A percentile compares a stretch with the other conserved stretches of the same genome.
These are phyloP conservation scores for Fusarium ramigenum DNA, from an alignment of 2,329 filamentous ascomycete genomes.

Conservation along the genomic window DNA sequence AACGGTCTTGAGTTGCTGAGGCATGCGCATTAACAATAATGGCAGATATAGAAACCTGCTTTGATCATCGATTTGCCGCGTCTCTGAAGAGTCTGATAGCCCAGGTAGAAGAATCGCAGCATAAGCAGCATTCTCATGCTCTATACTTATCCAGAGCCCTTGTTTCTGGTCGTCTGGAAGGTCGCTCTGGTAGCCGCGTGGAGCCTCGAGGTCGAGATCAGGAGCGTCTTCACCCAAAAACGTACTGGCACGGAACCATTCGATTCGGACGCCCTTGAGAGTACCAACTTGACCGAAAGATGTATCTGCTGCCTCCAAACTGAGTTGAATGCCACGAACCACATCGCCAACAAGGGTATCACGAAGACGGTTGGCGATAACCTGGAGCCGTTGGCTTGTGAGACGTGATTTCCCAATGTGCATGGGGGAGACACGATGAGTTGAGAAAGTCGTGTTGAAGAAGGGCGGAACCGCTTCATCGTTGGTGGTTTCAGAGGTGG, in stretches of 20 bases:
- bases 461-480: constrained; percentile 52
- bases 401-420: constrained; percentile 56
- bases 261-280: constrained; percentile 58
- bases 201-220: constrained; percentile 14
- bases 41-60: constrained; percentile 59
- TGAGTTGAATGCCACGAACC: constrained; percentile 67
- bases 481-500: constrained; percentile 12
- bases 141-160: constrained; percentile 58
- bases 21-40: constrained; percentile 65
- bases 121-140: constrained; percentile 63
- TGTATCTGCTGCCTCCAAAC: constrained; percentile 55
- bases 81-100: constrained; percentile 16
- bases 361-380: constrained; percentile 59
- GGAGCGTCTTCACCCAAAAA: constrained; percentile 45
- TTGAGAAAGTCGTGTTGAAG: constrained; percentile 68
- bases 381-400: constrained; percentile 50
- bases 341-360: constrained; percentile 67
- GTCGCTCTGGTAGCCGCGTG: constrained; percentile 24
- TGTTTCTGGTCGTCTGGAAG: constrained; percentile 39
- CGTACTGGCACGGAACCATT: constrained; percentile 53
- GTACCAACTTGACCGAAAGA: constrained; percentile 51
- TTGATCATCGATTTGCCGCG: background rate
- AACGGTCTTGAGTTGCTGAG: constrained; percentile 59
- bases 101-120: constrained; percentile 61
- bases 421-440: constrained; percentile 64